A percentile compares a stretch with the other conserved stretches of the same genome.
Conservation (phyloP, 805 yeast species). For the Scheffersomyces coipomensis region DNA sequence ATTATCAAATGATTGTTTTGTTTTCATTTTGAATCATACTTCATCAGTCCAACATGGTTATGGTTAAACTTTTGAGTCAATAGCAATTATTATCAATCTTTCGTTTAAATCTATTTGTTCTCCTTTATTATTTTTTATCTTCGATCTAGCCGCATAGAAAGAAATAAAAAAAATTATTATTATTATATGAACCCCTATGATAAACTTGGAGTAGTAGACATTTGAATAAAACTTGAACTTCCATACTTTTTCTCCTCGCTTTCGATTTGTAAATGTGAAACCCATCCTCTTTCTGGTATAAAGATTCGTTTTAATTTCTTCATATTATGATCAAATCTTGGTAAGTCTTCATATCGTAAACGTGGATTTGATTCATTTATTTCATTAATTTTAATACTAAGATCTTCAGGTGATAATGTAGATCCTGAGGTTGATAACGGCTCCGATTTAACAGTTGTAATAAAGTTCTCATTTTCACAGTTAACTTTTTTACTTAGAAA, state of each 20-base stretch:
- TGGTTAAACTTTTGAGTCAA: too few relatives aligned
- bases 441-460: neutral
- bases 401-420: neutral
- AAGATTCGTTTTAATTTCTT: constrained; percentile 42
- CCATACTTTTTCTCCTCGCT: constrained; percentile 17
- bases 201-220: too few relatives aligned
- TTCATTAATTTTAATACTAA: neutral
- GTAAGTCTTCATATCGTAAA: constrained; percentile 16
- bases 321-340: constrained; percentile 32
- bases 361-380: neutral
- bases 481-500: too few relatives aligned
- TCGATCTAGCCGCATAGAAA: too few relatives aligned
- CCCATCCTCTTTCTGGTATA: constrained; percentile 54
- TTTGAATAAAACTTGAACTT: neutral
- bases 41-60: too few relatives aligned
- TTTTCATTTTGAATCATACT: too few relatives aligned
- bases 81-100: too few relatives aligned
- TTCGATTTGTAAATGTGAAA: constrained; percentile 24
- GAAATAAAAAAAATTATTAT: too few relatives aligned
- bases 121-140: too few relatives aligned
- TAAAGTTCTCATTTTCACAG: constrained; percentile 8
- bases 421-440: neutral
- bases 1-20: too few relatives aligned
- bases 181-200: too few relatives aligned
- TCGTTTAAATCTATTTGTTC: too few relatives aligned